phyloP scores from a whole-genome alignment of 495 filamentous ascomycete genomes.

The Glarea lozoyensis region DNA sequence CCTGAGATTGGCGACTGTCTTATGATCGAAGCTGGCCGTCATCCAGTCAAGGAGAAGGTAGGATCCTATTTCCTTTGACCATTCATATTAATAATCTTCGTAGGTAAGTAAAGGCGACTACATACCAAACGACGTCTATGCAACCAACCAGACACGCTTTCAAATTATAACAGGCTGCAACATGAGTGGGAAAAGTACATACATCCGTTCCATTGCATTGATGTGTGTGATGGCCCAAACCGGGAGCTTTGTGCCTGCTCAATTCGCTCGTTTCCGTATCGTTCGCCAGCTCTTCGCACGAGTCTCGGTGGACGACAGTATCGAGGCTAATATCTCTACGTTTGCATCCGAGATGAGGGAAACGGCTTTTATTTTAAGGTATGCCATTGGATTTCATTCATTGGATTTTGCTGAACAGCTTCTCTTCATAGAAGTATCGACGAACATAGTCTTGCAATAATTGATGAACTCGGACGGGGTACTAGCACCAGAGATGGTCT shows the following conservation, averaged over 20 bases:
- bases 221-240: conserved; percentile 89
- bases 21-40: conserved; percentile 70
- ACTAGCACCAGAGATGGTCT: conserved; percentile 86
- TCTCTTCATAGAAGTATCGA: conserved; percentile 51
- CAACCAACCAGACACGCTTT: conserved; percentile 66
- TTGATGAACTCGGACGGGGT: conserved; percentile 90
- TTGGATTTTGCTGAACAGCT: conserved; percentile 24
- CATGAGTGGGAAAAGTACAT: conserved; percentile 98
- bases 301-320: conserved; percentile 76
- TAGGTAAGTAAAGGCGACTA: conserved; percentile 45
- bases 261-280: conserved; percentile 74
- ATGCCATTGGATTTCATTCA: conserved; percentile 23
- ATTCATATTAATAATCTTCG: conserved; percentile 5
- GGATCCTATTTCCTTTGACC: conserved; percentile 9
- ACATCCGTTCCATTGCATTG: conserved; percentile 79
- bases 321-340: conserved; percentile 86
- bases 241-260: conserved; percentile 83
- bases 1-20: conserved; percentile 69
- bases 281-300: conserved; percentile 79
- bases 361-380: conserved; percentile 79
- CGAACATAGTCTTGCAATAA: conserved; percentile 64
- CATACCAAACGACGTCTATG: conserved; percentile 85
- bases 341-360: conserved; percentile 95
- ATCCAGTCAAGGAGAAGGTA: conserved; percentile 77
- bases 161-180: conserved; percentile 95